Evolutionary conservation across 768 basidiomycete species (phyloP).

Genomic region (Pleurotus tuber-regium): DNA sequence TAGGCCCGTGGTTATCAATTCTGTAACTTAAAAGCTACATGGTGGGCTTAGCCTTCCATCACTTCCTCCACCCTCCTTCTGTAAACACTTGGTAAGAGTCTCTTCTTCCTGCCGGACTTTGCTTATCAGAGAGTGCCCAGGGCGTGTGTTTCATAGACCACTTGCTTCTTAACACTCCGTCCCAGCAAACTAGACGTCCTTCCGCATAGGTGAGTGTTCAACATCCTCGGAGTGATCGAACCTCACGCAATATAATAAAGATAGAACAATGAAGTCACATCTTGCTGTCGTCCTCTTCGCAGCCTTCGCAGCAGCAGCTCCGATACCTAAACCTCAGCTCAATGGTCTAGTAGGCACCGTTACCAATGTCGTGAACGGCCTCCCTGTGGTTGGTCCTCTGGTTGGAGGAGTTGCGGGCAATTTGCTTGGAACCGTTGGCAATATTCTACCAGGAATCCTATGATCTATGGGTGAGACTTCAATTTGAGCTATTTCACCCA

Average conservation of each 20-base stretch:
- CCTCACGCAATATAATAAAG: background rate
- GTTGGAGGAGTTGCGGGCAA: background rate
- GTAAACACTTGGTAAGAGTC: background rate
- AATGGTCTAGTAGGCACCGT: background rate
- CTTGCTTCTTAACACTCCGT: background rate
- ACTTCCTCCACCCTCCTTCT: background rate
- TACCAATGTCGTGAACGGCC: background rate
- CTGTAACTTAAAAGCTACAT: background rate
- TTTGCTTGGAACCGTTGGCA: background rate
- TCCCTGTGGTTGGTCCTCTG: background rate
- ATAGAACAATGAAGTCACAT: background rate
- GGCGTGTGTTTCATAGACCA: conserved; percentile 4
- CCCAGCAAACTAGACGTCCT: background rate
- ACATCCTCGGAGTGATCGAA: background rate
- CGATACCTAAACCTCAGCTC: background rate
- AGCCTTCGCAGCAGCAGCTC: background rate
- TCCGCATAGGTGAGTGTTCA: background rate
- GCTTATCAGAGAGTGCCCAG: background rate
- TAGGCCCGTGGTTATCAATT: too few relatives aligned
- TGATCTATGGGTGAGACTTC: too few relatives aligned
- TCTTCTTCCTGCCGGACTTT: background rate
- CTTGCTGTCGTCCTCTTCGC: background rate
- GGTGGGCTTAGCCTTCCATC: background rate
- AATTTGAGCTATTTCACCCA: too few relatives aligned
- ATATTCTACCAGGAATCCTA: too few relatives aligned